Evolutionary conservation across 257 asterid species (phyloP).

Genomic region (Solanum rostratum): DNA sequence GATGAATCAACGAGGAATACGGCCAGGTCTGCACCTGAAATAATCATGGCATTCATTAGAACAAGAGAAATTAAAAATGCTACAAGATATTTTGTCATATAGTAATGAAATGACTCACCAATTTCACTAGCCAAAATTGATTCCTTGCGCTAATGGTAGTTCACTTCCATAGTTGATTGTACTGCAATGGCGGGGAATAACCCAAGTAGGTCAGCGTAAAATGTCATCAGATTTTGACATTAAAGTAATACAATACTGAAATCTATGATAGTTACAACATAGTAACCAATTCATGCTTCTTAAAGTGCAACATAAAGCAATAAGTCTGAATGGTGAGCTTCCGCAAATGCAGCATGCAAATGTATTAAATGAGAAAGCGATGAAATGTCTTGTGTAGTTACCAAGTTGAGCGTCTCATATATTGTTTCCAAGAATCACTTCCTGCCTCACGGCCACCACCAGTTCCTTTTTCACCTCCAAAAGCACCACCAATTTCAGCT

Average conservation of each 20-base stretch:
- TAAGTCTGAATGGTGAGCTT: neutral
- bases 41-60: neutral
- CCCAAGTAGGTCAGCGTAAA: neutral
- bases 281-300: neutral
- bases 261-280: neutral
- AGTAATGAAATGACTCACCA: neutral
- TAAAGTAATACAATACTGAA: neutral
- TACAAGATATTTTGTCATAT: neutral
- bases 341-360: neutral
- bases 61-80: neutral
- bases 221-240: neutral
- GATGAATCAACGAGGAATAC: neutral
- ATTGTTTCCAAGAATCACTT: slow-evolving; percentile 98
- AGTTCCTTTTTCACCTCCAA: slow-evolving; percentile 97
- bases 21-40: neutral
- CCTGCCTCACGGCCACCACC: slow-evolving; percentile 99
- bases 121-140: slow-evolving; percentile 52
- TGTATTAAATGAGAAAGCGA: neutral
- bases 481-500: slow-evolving; percentile 99
- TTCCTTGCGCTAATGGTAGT: slow-evolving; percentile 82
- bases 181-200: slow-evolving; percentile 22
- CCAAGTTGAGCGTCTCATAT: slow-evolving; percentile 99
- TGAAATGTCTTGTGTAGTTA: slow-evolving; percentile 11
- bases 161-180: slow-evolving; percentile 70
- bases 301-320: neutral